Conservation (phyloP, 2,329 filamentous ascomycete genomes). For the Aspergillus sp. region DNA sequence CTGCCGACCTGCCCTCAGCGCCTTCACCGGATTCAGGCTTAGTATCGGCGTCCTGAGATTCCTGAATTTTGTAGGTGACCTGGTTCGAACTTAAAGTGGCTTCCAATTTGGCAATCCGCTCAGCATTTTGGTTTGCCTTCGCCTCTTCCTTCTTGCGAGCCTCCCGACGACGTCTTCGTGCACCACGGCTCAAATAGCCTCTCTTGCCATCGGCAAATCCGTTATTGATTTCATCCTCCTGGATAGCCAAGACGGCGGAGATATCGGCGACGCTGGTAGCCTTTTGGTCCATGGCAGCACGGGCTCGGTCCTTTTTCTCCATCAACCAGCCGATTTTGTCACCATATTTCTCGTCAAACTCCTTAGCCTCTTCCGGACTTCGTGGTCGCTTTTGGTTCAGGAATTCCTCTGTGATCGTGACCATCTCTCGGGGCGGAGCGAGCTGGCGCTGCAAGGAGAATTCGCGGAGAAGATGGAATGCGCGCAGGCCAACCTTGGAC, state of each 20-base stretch:
- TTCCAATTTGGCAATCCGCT: constrained; percentile 23
- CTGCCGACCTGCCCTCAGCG: constrained; percentile 11
- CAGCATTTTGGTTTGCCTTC: constrained; percentile 21
- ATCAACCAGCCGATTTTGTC: constrained; percentile 45
- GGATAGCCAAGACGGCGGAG: constrained; percentile 55
- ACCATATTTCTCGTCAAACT: constrained; percentile 41
- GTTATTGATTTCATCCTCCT: constrained; percentile 40
- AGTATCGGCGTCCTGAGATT: constrained; percentile 21
- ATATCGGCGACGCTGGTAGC: constrained; percentile 63
- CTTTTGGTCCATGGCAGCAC: constrained; percentile 62
- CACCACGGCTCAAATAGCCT: constrained; percentile 32
- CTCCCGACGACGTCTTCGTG: constrained; percentile 30
- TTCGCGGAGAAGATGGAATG: constrained; percentile 60
- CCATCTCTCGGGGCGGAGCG: constrained; percentile 46
- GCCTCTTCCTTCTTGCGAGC: constrained; percentile 27
- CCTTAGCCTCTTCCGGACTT: constrained; percentile 39
- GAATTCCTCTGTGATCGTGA: constrained; percentile 46
- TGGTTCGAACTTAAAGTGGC: constrained; percentile 16
- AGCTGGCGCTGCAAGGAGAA: constrained; percentile 60
- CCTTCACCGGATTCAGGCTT: constrained; percentile 1
- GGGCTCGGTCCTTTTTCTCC: constrained; percentile 51
- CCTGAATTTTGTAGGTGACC: constrained; percentile 31
- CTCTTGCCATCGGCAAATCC: constrained; percentile 32
- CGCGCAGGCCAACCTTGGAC: constrained; percentile 51
- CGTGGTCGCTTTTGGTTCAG: constrained; percentile 40